Base-by-base conservation (phyloP, 2,329 filamentous ascomycete species). In the Phyllosticta citrichinensis region DNA sequence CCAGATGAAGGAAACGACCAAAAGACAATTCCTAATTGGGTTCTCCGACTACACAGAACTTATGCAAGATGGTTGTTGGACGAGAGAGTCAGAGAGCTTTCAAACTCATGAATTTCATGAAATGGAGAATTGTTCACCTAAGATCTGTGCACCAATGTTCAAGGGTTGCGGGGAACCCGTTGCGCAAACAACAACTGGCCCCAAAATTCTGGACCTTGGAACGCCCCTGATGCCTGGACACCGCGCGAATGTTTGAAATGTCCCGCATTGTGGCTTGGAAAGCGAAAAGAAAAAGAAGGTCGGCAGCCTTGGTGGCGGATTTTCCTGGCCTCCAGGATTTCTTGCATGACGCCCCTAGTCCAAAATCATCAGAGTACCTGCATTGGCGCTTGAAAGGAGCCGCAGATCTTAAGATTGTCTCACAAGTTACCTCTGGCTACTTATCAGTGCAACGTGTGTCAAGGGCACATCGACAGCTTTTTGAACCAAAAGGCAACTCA, bases 1-100 rank as follows among this genome's bases (percentile, higher is more conserved):
- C 25, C n/a, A 3, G 54, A 57, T 4, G 59, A 61, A 27, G 59
- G 59, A 14, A 19, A 53, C 3, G 8, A 22, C 19, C 59, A 61
- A 54, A 61, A 61, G 40, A 61, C 55, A 47, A 54, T 61, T 20
- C 59, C 59, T 5, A 30, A 25, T 19, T 61, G 59, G 59, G 47
- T 22, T 2, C 25, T 24, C 17, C 20, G 59, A 20, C 50, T 61
- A 12, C 59, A 61, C n/a, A 53, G 59, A 20, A 30, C 12, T 2
- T 61, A 57, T 6, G 59, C 59, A 2, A 61, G 27, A 50, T 61
- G 55, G 55, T n/a, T 61, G 50, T 24, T 61, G 20, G 59, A 61
- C n/a, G 59, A 57, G 25, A 56, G 59, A 33, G 35, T 61, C 1
- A 53, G 52, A n/a, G 40, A 47, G 40, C 17, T 40, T 33, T 33